A percentile compares a stretch with the other conserved stretches of the same genome.
These are phyloP conservation scores for Kluyveromyces sp. DNA, from an alignment of 1,139 yeast genomes.

Conservation along the genomic window DNA sequence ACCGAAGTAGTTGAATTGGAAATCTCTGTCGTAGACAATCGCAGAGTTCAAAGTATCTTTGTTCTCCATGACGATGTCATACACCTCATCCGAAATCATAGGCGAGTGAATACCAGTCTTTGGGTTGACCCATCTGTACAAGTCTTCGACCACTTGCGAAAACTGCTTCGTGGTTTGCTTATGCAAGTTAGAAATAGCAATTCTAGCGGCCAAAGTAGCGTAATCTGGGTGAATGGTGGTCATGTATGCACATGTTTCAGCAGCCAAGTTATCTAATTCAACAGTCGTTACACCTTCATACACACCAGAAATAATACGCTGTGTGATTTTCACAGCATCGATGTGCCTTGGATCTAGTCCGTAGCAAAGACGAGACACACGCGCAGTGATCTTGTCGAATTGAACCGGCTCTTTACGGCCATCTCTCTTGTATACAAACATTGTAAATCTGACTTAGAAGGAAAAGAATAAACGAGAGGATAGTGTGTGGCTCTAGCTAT, in stretches of 20 bases:
- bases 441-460: conserved; percentile 11
- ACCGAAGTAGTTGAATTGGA: conserved; percentile 76
- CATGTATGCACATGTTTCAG: conserved; percentile 98
- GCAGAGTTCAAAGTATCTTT: conserved; percentile 73
- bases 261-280: conserved; percentile 92
- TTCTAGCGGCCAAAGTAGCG: conserved; percentile 91
- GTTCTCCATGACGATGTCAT: conserved; percentile 52
- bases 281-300: conserved; percentile 94
- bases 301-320: conserved; percentile 81
- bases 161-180: conserved; percentile 90
- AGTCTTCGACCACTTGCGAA: conserved; percentile 63
- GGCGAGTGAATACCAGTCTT: conserved; percentile 65
- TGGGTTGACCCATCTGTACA: conserved; percentile 69
- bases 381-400: conserved; percentile 66
- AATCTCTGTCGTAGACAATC: conserved; percentile 76
- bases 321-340: conserved; percentile 85
- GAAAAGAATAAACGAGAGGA: background rate
- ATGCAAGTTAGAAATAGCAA: conserved; percentile 91
- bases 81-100: conserved; percentile 70
- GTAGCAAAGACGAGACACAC: conserved; percentile 63
- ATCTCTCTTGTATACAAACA: conserved; percentile 56
- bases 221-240: conserved; percentile 97
- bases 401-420: conserved; percentile 84
- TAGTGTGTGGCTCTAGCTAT: background rate
- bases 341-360: conserved; percentile 79